Evolutionary conservation across 2,329 filamentous ascomycete species (phyloP), one percentile per base, ranked within the genome.

Genomic region (Magnaporthiopsis incrustans): DNA sequence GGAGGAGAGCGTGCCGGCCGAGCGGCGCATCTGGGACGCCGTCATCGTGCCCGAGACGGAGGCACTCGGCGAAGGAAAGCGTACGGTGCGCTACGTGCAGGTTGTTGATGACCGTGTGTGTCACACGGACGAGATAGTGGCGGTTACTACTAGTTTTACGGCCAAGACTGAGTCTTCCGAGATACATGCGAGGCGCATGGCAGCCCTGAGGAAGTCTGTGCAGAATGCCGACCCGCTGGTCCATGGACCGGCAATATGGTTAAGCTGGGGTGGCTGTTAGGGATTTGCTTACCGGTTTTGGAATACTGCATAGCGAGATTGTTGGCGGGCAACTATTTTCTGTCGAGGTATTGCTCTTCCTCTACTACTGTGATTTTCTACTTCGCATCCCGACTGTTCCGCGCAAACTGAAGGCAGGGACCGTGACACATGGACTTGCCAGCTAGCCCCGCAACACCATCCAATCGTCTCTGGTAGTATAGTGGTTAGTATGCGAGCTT

Each of bases 401-500:
- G 8, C 33, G 27, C 27, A 30, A 30, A 30, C 27, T 3, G 27
- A 3, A 30, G 27, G 3, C 27, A 5, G 27, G 27, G 27, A 30
- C 5, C 27, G 27, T 30, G 27, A 30, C 27, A 30, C 27, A 30
- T 30, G 5, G 27, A 3, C 27, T 30, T 30, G 27, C 27, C 27
- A 30, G 27, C 27, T 3, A 30, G 27, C 27, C 27, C 27, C 27
- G 27, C 27, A 3, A 30, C 5, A 33, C 32, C 32, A 38, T 38
- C 35, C 35, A 14, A 38, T 38, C 35, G 35, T 57, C 22, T 57
- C 6, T 27, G 22, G 53, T 57, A 57, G 53, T 57, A 57, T 57
- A 57, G 53, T 57, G 53, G 53, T 25, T 12, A 57, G 53, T 57
- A 57, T 57, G 53, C 53, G 53, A 57, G 53, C 53, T 57, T 57